Evolutionary conservation across 371 early-diverging fungal genomes (phyloP).

Genomic region (Actinomucor elegans): DNA sequence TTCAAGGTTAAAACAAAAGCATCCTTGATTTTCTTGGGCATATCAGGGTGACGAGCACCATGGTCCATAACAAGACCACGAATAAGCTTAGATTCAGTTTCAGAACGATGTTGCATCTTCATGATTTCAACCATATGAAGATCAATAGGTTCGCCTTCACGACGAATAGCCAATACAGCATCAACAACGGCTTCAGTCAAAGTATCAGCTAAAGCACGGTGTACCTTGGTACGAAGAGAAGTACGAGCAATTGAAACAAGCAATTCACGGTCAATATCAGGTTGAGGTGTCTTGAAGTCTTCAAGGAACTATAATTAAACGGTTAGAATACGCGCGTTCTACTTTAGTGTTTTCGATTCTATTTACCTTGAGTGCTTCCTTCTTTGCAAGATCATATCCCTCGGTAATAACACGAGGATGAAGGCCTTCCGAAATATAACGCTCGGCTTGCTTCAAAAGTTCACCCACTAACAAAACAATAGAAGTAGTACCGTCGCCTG

Average conservation of each 20-base stretch:
- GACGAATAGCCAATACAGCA: slow-evolving; percentile 88
- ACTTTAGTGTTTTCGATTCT: neutral
- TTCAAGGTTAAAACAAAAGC: slow-evolving; percentile 96
- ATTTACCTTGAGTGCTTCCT: slow-evolving; percentile 82
- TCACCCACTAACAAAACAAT: slow-evolving; percentile 97
- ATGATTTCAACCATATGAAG: slow-evolving; percentile 99
- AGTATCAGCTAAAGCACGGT: slow-evolving; percentile 84
- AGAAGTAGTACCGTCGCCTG: slow-evolving; percentile 99
- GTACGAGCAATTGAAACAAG: slow-evolving; percentile 94
- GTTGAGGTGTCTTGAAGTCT: slow-evolving; percentile 66
- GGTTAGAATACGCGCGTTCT: neutral
- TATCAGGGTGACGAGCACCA: slow-evolving; percentile 99
- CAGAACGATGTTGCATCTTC: slow-evolving; percentile 99
- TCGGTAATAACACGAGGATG: slow-evolving; percentile 96
- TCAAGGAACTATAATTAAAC: slow-evolving; percentile 80
- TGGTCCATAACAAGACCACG: slow-evolving; percentile 99
- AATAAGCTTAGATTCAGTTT: slow-evolving; percentile 92
- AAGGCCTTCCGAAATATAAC: slow-evolving; percentile 96
- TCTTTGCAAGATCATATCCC: slow-evolving; percentile 96
- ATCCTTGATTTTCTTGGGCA: slow-evolving; percentile 97
- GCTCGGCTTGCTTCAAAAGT: slow-evolving; percentile 95
- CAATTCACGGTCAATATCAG: slow-evolving; percentile 85
- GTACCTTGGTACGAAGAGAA: slow-evolving; percentile 96
- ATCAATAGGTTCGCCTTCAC: slow-evolving; percentile 87
- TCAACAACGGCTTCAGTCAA: slow-evolving; percentile 97